These are phyloP conservation scores for Mycena pura DNA, from an alignment of 768 basidiomycete species.

Conservation along the genomic window DNA sequence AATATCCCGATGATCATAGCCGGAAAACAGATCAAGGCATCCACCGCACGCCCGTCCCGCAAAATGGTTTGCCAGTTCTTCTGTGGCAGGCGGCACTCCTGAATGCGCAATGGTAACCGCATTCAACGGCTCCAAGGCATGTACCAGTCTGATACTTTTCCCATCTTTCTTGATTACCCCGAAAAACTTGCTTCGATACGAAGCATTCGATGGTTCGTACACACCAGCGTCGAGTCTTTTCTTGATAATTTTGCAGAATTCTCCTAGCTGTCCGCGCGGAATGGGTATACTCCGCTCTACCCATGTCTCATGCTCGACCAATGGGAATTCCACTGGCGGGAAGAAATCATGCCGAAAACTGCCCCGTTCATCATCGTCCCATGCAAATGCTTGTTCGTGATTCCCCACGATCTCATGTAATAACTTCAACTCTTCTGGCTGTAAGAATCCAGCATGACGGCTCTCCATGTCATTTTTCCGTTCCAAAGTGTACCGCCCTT, in stretches of 20 bases:
- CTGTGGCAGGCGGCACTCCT: conserved; percentile 23
- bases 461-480: conserved; percentile 24
- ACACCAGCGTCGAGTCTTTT: conserved; percentile 20
- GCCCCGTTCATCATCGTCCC: conserved; percentile 7
- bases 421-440: conserved; percentile 35
- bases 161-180: conserved; percentile 35
- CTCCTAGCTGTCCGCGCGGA: conserved; percentile 23
- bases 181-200: conserved; percentile 41
- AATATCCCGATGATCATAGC: conserved; percentile 34
- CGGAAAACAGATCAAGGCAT: conserved; percentile 28
- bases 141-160: conserved; percentile 30
- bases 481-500: conserved; percentile 26
- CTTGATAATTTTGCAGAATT: conserved; percentile 26
- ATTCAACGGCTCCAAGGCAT: conserved; percentile 36
- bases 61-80: conserved; percentile 18
- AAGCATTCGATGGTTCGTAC: conserved; percentile 10
- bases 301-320: conserved; percentile 35
- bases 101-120: conserved; percentile 29
- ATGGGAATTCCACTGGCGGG: conserved; percentile 19
- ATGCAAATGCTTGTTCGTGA: conserved; percentile 27
- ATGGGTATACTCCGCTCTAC: conserved; percentile 25
- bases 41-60: conserved; percentile 24
- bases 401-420: conserved; percentile 28
- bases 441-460: conserved; percentile 30
- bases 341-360: conserved; percentile 10